Base-by-base conservation (phyloP, 2,329 filamentous ascomycete genomes). In the Colletotrichum lupini region DNA sequence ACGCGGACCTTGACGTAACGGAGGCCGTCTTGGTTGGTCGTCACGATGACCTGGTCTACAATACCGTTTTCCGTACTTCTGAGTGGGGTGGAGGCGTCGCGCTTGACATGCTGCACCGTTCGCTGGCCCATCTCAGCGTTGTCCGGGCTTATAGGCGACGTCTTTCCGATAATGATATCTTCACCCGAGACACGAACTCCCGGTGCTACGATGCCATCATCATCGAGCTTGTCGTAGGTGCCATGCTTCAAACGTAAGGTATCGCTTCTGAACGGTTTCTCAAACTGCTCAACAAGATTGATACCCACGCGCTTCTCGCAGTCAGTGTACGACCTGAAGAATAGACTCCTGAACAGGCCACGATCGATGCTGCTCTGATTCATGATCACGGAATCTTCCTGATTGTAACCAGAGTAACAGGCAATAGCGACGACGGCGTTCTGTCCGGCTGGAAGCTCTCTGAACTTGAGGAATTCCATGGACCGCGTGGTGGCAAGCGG, bases 331-430 rank as follows among this genome's bases (percentile, higher is more conserved):
- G 96, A 95, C 77, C 97, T 92, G 90, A 98, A 99, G 87, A 98
- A 99, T 67, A 99, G 85, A 89, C 95, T 98, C 80, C 97, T 91
- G 92, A 99, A 99, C 5, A 99, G 88, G 75, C 97, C 97, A 80
- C 97, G 94, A 83, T 99, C 97, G 79, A 99, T 98, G 83, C 95
- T 98, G 85, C 95, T 98, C 86, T 99, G 97, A 83, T 99, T 99
- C 97, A 99, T 98, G 79, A 99, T 98, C 77, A 99, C 96, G 77
- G 97, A 99, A 91, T 99, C 97, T 95, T 99, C 97, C 83, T 99
- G 97, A 84, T 99, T 99, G 87, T 99, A 99, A 73, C 97, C 97
- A 67, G 95, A 98, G 85, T 99, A 99, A 82, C 94, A 97, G 73
- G 95, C 92, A 84, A 99, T 99, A 53, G 97, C 97, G 14, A 99